phyloP scores from a whole-genome alignment of 2,329 filamentous ascomycete genomes.

The Penicillium sumatraense region DNA sequence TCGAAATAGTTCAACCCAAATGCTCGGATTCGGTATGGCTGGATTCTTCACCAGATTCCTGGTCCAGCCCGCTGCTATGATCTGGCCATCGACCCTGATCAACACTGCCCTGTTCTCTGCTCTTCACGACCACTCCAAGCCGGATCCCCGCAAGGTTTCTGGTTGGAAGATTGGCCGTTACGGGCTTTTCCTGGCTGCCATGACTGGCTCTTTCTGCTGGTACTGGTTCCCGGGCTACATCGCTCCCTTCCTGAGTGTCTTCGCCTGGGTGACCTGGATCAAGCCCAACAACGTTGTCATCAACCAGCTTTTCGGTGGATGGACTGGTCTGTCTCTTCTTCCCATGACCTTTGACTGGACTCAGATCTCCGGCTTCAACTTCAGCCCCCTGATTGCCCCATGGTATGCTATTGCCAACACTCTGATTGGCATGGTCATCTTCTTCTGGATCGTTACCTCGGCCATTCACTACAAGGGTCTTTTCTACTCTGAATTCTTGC shows the following conservation, averaged over 20 bases:
- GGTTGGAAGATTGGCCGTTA: constrained; percentile 71
- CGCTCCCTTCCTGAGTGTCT: constrained; percentile 70
- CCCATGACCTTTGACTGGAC: constrained; percentile 69
- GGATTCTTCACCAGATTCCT: constrained; percentile 70
- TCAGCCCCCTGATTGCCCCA: constrained; percentile 70
- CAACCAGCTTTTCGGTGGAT: constrained; percentile 58
- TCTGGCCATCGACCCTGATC: constrained; percentile 72
- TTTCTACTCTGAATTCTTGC: constrained; percentile 68
- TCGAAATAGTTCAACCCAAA: constrained; percentile 61
- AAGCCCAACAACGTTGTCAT: constrained; percentile 69
- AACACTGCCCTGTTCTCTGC: constrained; percentile 71
- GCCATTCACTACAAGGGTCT: constrained; percentile 67
- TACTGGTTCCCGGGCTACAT: constrained; percentile 73
- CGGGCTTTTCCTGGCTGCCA: constrained; percentile 65
- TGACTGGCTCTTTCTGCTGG: constrained; percentile 64
- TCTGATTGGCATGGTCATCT: constrained; percentile 67
- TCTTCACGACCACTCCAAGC: constrained; percentile 67
- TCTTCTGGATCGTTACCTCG: constrained; percentile 65
- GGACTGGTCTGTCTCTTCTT: constrained; percentile 23
- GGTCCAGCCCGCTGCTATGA: constrained; percentile 65
- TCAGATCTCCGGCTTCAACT: constrained; percentile 70
- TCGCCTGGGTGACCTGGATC: constrained; percentile 74
- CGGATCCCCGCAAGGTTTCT: constrained; percentile 60
- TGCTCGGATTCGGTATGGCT: constrained; percentile 70
- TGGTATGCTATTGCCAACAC: constrained; percentile 78